These are phyloP conservation scores for Meripilus lineatus DNA, from an alignment of 1,284 basidiomycete genomes.

Conservation along the genomic window DNA sequence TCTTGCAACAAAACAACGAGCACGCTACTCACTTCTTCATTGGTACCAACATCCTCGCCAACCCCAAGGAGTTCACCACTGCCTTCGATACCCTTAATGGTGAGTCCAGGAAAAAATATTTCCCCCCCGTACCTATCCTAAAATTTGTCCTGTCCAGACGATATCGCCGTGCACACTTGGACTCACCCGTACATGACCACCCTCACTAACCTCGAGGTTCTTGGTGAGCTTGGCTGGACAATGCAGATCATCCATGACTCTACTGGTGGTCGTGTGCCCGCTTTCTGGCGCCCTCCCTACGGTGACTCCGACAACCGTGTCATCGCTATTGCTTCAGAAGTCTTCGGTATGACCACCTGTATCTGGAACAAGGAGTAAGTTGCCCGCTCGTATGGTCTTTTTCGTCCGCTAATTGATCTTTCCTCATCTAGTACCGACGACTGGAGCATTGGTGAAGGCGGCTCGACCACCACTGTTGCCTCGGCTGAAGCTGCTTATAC, in stretches of 20 bases:
- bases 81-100: conserved; percentile 43
- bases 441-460: conserved; percentile 49
- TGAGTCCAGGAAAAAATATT: conserved; percentile 3
- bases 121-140: background rate
- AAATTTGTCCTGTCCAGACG: conserved; percentile 27
- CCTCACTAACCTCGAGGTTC: conserved; percentile 59
- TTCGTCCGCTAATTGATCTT: conserved; percentile 2
- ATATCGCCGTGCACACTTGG: conserved; percentile 80
- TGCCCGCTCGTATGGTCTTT: background rate
- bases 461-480: conserved; percentile 33
- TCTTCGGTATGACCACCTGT: conserved; percentile 66
- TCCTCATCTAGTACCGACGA: conserved; percentile 51
- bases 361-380: conserved; percentile 80
- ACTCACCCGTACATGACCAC: conserved; percentile 82
- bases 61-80: conserved; percentile 48
- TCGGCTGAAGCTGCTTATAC: conserved; percentile 43
- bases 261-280: conserved; percentile 68
- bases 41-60: conserved; percentile 61
- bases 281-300: conserved; percentile 75
- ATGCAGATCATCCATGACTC: conserved; percentile 79
- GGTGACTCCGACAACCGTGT: conserved; percentile 76
- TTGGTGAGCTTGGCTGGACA: conserved; percentile 83
- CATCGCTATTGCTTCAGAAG: conserved; percentile 64
- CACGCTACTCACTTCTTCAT: conserved; percentile 82
- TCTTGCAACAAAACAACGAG: conserved; percentile 56